Base-by-base conservation (phyloP, 2,329 filamentous ascomycete species). In the Alternaria arbusti region DNA sequence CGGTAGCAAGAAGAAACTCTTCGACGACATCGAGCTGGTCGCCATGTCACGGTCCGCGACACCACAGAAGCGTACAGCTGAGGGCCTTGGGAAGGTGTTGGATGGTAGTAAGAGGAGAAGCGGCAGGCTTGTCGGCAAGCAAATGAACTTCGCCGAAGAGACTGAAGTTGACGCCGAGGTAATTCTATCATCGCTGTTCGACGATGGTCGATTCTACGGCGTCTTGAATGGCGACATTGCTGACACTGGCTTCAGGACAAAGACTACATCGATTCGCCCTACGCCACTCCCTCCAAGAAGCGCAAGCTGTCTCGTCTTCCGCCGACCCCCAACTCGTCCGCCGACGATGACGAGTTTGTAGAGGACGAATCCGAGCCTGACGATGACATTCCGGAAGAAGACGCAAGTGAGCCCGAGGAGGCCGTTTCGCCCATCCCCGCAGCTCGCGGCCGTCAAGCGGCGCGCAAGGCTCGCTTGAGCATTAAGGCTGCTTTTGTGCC, bases 321-420 rank as follows among this genome's bases (percentile, higher is more conserved):
- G 2, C 20, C 50, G 5, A 52, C 43, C 1, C 59, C 54, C 6
- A 44, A 40, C 5, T 56, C 61, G 25, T 56, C 62, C 6, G 43
- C 59, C 4, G 64, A 69, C 3, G 69, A 72, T 50, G 69, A 65
- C 40, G 69, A 74, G 7, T 74, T 70, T 26, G 51, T 65, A 6
- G 54, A 61, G 11, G 65, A 64, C 2, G 60, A 60, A 3, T 63
- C 59, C 0, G 67, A 68, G 9, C 32, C 57, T 4, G 69, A 68
- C 5, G 70, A 71, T 1, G 65, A 71, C 0, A 15, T 57, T 5
- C 13, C 25, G 2, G 49, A 59, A 13, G 61, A 59, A 11, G 63
- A 70, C 20, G 28, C 25, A 9, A 36, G 17, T 12, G 58, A 40
- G 0, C 60, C 57, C 1, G 46, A 62, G 2, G 62, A 67, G 0